A percentile compares a stretch with the other conserved stretches of the same genome.
Conservation (phyloP, 2,329 filamentous ascomycete genomes). For the Monosporascus sp. region DNA sequence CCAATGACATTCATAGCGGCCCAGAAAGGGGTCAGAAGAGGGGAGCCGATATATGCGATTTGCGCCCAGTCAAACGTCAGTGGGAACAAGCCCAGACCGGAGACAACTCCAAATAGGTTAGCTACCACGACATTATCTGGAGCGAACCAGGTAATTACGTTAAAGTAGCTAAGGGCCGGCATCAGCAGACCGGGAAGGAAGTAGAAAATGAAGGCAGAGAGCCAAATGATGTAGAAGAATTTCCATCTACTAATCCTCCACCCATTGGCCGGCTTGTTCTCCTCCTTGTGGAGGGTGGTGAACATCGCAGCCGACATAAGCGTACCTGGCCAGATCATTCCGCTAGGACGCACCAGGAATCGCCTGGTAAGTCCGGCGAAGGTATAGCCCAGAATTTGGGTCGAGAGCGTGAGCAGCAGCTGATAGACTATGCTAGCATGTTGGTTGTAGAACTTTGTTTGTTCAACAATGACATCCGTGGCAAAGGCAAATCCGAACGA, state of each 20-base stretch:
- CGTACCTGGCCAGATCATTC: conserved; percentile 90
- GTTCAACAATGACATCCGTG: conserved; percentile 85
- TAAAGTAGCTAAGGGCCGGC: conserved; percentile 84
- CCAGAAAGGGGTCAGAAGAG: conserved; percentile 80
- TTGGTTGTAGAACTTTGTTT: conserved; percentile 85
- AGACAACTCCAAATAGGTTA: conserved; percentile 82
- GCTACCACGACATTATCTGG: conserved; percentile 82
- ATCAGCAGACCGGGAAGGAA: conserved; percentile 79
- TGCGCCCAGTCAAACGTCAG: conserved; percentile 91
- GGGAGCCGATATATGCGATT: conserved; percentile 82
- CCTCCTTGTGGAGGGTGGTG: conserved; percentile 75
- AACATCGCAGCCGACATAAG: conserved; percentile 89
- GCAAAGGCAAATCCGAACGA: conserved; percentile 87
- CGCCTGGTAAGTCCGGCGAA: conserved; percentile 78
- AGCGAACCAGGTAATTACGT: conserved; percentile 81
- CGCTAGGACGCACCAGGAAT: conserved; percentile 77
- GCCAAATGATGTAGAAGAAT: conserved; percentile 75
- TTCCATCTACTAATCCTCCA: conserved; percentile 80
- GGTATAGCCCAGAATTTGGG: conserved; percentile 80
- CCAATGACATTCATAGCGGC: conserved; percentile 79
- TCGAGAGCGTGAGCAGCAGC: conserved; percentile 76
- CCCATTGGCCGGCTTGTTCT: conserved; percentile 75
- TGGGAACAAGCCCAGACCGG: conserved; percentile 77
- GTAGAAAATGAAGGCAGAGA: conserved; percentile 71
- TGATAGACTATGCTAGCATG: conserved; percentile 73